Evolutionary conservation across 2,329 filamentous ascomycete species (phyloP), one percentile per base, ranked within the genome.

Genomic region (Neofusicoccum kwambonambiense): DNA sequence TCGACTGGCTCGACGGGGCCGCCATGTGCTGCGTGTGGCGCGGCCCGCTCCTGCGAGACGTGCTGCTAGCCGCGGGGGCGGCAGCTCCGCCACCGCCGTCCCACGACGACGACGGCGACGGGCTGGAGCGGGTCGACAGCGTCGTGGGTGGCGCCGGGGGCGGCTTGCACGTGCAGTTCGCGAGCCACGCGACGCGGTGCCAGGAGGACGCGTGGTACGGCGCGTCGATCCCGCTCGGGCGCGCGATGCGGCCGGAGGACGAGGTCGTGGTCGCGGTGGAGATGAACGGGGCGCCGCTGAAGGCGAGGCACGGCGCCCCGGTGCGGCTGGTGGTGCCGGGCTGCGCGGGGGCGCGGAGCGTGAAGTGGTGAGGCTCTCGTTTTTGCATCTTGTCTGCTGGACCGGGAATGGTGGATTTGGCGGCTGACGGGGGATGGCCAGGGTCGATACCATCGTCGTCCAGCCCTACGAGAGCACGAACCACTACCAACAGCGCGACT

Each of bases 191-290:
- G 66, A 81, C 80, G 2, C 74, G 78, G n/a, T 82, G 79, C 45
- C 81, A 87, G 71, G 83, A 87, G 2, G 85, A 86, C 65, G 77
- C 77, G n/a, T 87, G 81, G 77, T 89, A 87, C 70, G 86, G 86
- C 8, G 82, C 80, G 15, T 84, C 81, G 64, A 83, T 87, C 49
- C 77, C 81, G n/a, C 71, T 86, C 19, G 73, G 73, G 19, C 75
- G 82, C 62, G 82, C 78, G 51, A 70, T 84, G 74, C 69, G 75
- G 39, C 69, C 72, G 22, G 78, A 79, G 39, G 78, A 77, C 50
- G 82, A 83, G 58, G 78, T 80, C 44, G 78, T 84, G 65, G 68
- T 85, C 22, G 82, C 82, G 9, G 70, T 84, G 49, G 79, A 83
- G 76, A 83, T 85, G 79, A 86, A 86, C 68, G 80, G 77, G 49